These are phyloP conservation scores for Gymnopus androsaceus DNA, from an alignment of 1,284 basidiomycete genomes.

Conservation along the genomic window DNA sequence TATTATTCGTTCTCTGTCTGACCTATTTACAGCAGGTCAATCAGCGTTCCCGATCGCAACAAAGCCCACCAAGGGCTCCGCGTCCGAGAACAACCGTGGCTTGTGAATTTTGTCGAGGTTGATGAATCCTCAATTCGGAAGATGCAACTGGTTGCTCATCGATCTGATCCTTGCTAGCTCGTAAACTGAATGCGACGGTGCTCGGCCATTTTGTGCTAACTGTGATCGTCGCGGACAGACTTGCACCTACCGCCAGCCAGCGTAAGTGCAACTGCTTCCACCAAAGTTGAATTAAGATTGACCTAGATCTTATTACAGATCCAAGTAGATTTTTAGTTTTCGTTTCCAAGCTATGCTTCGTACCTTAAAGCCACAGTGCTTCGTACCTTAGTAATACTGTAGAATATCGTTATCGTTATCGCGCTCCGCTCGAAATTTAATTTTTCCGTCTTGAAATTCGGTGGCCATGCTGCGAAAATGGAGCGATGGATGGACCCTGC, in stretches of 20 bases:
- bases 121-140: constrained; percentile 13
- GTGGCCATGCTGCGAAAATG: too few species aligned
- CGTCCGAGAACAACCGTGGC: constrained; percentile 58
- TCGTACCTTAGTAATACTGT: not conserved
- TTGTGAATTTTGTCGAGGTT: constrained; percentile 59
- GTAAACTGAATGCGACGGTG: constrained; percentile 62
- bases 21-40: too few species aligned
- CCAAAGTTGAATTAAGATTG: constrained; percentile 19
- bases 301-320: constrained; percentile 8
- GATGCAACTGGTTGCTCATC: not conserved
- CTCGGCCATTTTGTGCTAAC: constrained; percentile 53
- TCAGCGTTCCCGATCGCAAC: not conserved
- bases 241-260: constrained; percentile 58
- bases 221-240: constrained; percentile 50
- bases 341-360: too few species aligned
- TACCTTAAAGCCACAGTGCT: too few species aligned
- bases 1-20: not conserved
- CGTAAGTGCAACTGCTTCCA: constrained; percentile 45
- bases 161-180: constrained; percentile 37
- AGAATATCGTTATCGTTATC: not conserved
- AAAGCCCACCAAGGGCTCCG: constrained; percentile 41
- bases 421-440: too few species aligned
- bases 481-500: too few species aligned
- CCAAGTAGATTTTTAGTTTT: not conserved
- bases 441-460: too few species aligned